These are phyloP conservation scores for Anthostomella pinea DNA, from an alignment of 2,329 filamentous ascomycete species.

Conservation along the genomic window DNA sequence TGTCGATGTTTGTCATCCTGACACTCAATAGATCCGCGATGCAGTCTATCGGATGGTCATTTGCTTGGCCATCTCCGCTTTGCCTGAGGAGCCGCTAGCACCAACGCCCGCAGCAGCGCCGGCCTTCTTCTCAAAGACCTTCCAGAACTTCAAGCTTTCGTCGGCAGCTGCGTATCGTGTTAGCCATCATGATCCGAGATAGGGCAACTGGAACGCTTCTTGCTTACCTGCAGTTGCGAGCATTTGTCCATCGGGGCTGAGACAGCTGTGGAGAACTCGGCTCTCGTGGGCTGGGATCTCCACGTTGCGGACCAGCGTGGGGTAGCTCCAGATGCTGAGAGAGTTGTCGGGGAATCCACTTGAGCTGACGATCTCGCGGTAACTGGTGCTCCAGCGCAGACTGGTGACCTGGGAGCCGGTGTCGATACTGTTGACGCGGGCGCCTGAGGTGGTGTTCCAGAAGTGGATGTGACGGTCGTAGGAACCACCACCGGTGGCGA, in stretches of 20 bases:
- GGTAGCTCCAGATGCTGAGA: constrained; percentile 98
- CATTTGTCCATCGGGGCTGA: constrained; percentile 97
- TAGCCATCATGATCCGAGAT: constrained; percentile 24
- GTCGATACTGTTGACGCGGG: constrained; percentile 98
- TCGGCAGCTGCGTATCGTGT: constrained; percentile 65
- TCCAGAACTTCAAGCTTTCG: constrained; percentile 99
- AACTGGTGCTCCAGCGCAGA: constrained; percentile 92
- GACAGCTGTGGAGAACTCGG: constrained; percentile 90
- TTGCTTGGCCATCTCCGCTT: constrained; percentile 86
- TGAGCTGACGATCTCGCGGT: constrained; percentile 97
- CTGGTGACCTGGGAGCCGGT: constrained; percentile 97
- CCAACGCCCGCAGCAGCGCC: constrained; percentile 65
- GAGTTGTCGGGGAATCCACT: constrained; percentile 99
- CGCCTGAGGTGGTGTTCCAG: constrained; percentile 98
- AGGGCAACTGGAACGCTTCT: neutral
- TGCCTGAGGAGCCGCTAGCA: constrained; percentile 66
- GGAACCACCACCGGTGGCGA: constrained; percentile 92
- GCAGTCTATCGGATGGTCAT: constrained; percentile 79
- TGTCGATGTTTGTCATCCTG: constrained; percentile 23
- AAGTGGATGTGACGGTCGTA: constrained; percentile 99
- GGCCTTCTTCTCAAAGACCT: constrained; percentile 98
- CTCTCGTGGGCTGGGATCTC: constrained; percentile 98
- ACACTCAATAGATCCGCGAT: constrained; percentile 17
- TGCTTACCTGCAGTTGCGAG: constrained; percentile 80
- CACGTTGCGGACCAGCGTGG: constrained; percentile 91